Percentiles rank a stretch among this genome's conserved stretches.
Conservation (phyloP, 2,329 filamentous ascomycete species). For the Claviceps maximensis region DNA sequence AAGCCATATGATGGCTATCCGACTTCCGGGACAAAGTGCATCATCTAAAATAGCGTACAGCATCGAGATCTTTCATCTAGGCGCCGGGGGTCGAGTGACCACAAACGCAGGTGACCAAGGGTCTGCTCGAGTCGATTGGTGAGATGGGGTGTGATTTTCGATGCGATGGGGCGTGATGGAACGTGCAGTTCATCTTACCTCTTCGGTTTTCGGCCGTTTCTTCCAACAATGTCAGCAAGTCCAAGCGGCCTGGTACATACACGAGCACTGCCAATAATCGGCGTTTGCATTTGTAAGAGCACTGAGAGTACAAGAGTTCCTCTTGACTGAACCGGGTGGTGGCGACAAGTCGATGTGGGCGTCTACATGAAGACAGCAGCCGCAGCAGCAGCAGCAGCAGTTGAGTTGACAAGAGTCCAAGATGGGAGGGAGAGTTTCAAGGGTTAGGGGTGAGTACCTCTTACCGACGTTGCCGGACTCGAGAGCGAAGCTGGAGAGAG, state of each 20-base stretch:
- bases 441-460: no score
- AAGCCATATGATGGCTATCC: not conserved
- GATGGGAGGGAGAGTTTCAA: not conserved
- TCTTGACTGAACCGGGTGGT: no score
- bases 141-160: not conserved
- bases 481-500: no score
- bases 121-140: not conserved
- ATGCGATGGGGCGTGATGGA: not conserved
- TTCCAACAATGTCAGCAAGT: not conserved
- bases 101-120: no score
- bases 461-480: no score
- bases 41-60: not conserved
- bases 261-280: not conserved
- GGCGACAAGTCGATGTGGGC: no score
- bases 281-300: not conserved
- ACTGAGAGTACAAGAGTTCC: no score
- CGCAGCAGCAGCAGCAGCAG: not conserved
- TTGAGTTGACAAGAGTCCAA: not conserved
- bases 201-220: not conserved
- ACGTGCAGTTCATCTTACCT: not conserved
- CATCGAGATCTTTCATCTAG: not conserved
- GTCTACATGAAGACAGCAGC: not conserved
- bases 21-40: not conserved
- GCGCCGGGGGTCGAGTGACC: no score
- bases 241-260: not conserved